A percentile compares a stretch with the other conserved stretches of the same genome.
phyloP scores from a whole-genome alignment of 306 rosid species.

The Castanea mollissima region DNA sequence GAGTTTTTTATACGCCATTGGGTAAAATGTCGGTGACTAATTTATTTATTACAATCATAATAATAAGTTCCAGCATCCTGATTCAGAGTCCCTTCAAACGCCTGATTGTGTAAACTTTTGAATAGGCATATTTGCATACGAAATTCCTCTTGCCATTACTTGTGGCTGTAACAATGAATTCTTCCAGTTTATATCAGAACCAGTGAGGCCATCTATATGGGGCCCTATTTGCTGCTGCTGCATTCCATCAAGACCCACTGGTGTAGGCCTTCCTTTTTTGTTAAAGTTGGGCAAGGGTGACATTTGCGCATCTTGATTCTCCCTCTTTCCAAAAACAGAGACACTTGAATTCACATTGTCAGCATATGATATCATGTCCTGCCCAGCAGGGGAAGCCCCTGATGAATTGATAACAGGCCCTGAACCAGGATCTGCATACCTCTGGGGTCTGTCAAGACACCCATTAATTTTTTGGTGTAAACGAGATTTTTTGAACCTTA shows the following conservation, averaged over 20 bases:
- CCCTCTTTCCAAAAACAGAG: constrained; percentile 71
- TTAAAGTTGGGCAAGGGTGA: constrained; percentile 58
- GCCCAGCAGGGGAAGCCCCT: constrained; percentile 63
- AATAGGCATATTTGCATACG: constrained; percentile 46
- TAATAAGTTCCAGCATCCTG: constrained; percentile 47
- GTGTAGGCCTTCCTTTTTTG: constrained; percentile 64
- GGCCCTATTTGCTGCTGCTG: constrained; percentile 61
- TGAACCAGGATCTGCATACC: constrained; percentile 60
- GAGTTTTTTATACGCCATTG: no score
- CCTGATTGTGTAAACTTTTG: constrained; percentile 73
- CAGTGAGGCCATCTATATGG: constrained; percentile 58
- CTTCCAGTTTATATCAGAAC: constrained; percentile 78
- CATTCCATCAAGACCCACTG: constrained; percentile 58
- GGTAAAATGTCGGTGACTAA: no score
- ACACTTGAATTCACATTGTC: constrained; percentile 51
- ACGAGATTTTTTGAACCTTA: no score
- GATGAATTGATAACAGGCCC: constrained; percentile 48
- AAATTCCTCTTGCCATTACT: constrained; percentile 67
- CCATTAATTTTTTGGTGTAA: no score
- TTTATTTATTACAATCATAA: no score
- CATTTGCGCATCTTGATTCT: constrained; percentile 72
- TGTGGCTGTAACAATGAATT: constrained; percentile 66
- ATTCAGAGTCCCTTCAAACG: constrained; percentile 66
- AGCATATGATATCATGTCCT: constrained; percentile 58
- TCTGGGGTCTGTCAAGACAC: constrained; percentile 36